Evolutionary conservation across 345 rosid genomes (phyloP).

Genomic region (Ceriops zippeliana): DNA sequence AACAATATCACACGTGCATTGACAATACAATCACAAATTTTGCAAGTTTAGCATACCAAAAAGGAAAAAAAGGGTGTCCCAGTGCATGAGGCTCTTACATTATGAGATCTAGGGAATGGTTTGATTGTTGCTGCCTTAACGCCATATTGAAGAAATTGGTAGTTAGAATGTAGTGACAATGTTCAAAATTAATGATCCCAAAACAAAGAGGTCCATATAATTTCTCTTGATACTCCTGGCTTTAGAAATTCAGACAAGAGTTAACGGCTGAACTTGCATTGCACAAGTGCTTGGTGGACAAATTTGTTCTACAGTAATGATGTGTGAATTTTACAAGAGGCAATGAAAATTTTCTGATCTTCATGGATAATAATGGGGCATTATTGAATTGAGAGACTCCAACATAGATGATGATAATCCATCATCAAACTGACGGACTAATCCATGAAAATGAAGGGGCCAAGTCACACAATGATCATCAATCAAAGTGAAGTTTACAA

Average conservation of each 20-base stretch:
- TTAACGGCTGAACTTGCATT: not conserved
- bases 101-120: not conserved
- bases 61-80: not conserved
- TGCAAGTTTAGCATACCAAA: not conserved
- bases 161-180: not conserved
- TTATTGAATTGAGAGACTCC: not conserved
- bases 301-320: not conserved
- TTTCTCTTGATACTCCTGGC: not conserved
- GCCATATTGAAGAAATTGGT: not conserved
- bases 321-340: not conserved
- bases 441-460: not conserved
- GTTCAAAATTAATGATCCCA: not conserved
- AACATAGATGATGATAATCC: not conserved
- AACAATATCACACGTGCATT: not conserved
- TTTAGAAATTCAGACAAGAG: not conserved
- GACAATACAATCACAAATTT: not conserved
- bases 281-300: not conserved
- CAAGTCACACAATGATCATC: not conserved
- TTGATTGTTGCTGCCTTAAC: not conserved
- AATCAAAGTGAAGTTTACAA: not conserved
- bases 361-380: not conserved
- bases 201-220: not conserved
- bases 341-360: not conserved
- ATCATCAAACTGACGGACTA: not conserved
- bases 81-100: not conserved